Evolutionary conservation across 202 grass and related monocot species (phyloP).

Genomic region (Saccharum hybrid): DNA sequence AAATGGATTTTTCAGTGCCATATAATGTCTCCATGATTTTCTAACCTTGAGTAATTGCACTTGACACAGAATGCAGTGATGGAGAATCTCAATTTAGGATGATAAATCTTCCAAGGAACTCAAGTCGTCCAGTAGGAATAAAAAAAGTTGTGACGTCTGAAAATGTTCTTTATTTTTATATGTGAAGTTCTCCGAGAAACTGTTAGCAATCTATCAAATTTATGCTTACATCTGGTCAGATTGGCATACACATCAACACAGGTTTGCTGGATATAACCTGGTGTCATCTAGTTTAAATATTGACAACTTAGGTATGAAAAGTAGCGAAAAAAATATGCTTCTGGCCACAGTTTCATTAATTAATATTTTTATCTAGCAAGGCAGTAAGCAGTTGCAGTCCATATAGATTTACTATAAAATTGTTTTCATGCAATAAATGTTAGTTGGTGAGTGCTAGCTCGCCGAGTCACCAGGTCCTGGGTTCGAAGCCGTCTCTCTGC

Average conservation of each 20-base stretch:
- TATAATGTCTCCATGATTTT: neutral
- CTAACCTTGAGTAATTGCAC: slow-evolving; percentile 22
- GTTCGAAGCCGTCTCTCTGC: no score
- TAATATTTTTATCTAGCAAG: no score
- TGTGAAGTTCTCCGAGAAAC: neutral
- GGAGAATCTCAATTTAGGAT: slow-evolving; percentile 61
- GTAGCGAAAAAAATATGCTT: neutral
- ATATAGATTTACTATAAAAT: no score
- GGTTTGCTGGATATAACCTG: neutral
- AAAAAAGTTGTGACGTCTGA: neutral
- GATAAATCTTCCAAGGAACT: slow-evolving; percentile 67
- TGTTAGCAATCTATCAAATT: slow-evolving; percentile 7
- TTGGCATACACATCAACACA: neutral
- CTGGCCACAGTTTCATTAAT: no score
- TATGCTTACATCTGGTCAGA: neutral
- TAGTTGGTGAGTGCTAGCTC: no score
- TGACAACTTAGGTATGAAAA: slow-evolving; percentile 1
- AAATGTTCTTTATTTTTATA: neutral
- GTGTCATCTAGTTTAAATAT: neutral
- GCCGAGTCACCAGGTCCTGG: no score
- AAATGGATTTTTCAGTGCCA: neutral
- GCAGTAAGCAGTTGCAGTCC: no score
- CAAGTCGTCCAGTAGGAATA: slow-evolving; percentile 57
- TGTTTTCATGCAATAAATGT: no score
- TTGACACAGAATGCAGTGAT: slow-evolving; percentile 78